Evolutionary conservation across 306 rosid genomes (phyloP), one percentile per base, ranked within the genome.

Genomic region (Prunus dulcis): DNA sequence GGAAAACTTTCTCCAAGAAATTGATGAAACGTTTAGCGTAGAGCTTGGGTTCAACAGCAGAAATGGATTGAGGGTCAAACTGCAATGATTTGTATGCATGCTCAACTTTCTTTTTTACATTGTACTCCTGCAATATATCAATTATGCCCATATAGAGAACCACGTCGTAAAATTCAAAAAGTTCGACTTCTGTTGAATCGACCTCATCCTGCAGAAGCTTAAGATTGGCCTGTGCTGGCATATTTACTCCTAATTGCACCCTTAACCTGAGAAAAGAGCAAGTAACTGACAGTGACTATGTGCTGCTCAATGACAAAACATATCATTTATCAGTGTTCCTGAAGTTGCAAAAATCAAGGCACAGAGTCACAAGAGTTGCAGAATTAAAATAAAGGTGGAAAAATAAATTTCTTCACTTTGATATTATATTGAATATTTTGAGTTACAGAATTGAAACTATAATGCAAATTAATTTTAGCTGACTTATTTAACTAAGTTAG

Each of bases 171-270:
- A 90, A 87, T 86, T 90, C 97, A 58, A 89, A 87, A 75, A 84
- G 96, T 74, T 92, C 99, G 20, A 83, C 86, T 71, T 90, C 96
- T 28, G 73, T 32, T 43, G 89, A 86, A 63, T 86, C 92, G 38
- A 73, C 84, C 63, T 74, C 82, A n/a, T 76, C 90, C 61, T 84
- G 79, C 1, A 7, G 71, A 81, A 88, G 68, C 79, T 88, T 90
- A 61, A 69, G 77, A 43, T 67, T 75, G 1, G 99, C 97, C 78
- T 84, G 92, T 28, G 99, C 97, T 5, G 99, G 99, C 99, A 95
- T 95, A 88, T 95, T 92, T 30, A 92, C 97, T 61, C 99, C 99
- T 83, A 95, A 64, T 79, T 95, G 99, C 83, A 95, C 99, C 45
- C 93, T 78, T 75, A 95, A 80, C 83, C 99, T 95, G 89, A 55